phyloP scores from a whole-genome alignment of 2,329 filamentous ascomycete species.

The Rasamsonia emersonii region DNA sequence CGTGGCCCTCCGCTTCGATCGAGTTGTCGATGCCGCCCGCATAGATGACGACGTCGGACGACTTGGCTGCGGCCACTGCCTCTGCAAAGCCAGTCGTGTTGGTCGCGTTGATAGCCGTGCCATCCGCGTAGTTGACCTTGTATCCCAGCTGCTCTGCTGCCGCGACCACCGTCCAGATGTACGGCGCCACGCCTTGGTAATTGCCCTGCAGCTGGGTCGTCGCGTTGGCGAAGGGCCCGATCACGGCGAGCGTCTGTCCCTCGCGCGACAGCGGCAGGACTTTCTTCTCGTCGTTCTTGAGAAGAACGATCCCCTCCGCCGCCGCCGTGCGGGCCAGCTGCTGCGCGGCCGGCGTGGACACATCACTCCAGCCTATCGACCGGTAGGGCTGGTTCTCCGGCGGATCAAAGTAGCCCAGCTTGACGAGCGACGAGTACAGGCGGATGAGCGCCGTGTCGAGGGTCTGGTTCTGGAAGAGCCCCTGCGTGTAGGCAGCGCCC shows the following conservation, averaged over 20 bases:
- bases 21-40: conserved; percentile 24
- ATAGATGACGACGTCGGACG: conserved; percentile 22
- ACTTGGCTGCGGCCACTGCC: conserved; percentile 19
- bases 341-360: conserved; percentile 45
- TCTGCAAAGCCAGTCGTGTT: conserved; percentile 18
- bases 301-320: conserved; percentile 34
- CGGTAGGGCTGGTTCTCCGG: conserved; percentile 34
- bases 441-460: conserved; percentile 36
- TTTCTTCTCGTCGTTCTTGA: conserved; percentile 39
- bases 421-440: conserved; percentile 38
- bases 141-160: conserved; percentile 38
- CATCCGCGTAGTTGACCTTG: conserved; percentile 33
- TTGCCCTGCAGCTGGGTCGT: conserved; percentile 48
- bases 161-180: conserved; percentile 24
- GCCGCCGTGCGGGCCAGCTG: conserved; percentile 44
- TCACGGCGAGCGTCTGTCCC: conserved; percentile 36
- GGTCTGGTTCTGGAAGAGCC: conserved; percentile 32
- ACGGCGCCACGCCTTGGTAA: conserved; percentile 44
- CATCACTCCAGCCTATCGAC: conserved; percentile 43
- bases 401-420: conserved; percentile 42
- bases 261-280: conserved; percentile 33
- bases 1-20: conserved; percentile 25
- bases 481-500: conserved; percentile 30
- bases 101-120: conserved; percentile 10
- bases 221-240: conserved; percentile 49